Evolutionary conservation across 306 rosid genomes (phyloP), one percentile per base, ranked within the genome.

Genomic region (Malus orientalis): DNA sequence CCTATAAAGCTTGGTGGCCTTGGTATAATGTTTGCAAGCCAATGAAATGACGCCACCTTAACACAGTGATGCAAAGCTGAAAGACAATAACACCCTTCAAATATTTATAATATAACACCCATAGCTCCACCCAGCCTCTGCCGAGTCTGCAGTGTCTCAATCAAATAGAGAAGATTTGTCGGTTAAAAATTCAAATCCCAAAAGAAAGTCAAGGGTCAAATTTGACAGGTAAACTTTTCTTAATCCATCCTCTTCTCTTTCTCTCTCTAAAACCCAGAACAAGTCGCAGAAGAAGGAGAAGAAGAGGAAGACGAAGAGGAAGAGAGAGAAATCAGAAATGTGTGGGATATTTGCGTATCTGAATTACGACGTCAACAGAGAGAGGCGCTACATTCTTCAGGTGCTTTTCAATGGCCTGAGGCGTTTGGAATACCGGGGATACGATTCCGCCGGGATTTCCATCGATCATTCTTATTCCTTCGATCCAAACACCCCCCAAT

Each of bases 301-400:
- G 80, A 57, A 72, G 78, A 11, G 8, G 64, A 70, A 23, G 11
- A 54, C 79, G 45, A 18, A 19, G 69, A 33, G 29, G 78, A 49
- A 74, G 75, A 20, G 33, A 72, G 73, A 38, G 11, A 55, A 84
- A 95, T 92, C 69, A 38, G 11, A 55, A 82, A 95, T 92, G 99
- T 95, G 99, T 85, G 99, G 99, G 83, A 95, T 95, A 42, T 95
- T 95, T 70, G 97, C 99, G 22, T 95, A 95, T 78, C 90, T 95
- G 91, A 95, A 95, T 85, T 90, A 88, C 92, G 80, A 92, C 30
- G 92, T 91, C 10, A 80, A 84, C 47, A 86, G 95, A 81, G 99
- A 95, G 76, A 83, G 99, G 82, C 81, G 96, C 4, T 92, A 89
- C 77, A 91, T 95, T 85, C 86, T 95, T 22, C 97, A 92, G 78